Conservation (phyloP, 306 rosid species). For the Prosopis cineraria region DNA sequence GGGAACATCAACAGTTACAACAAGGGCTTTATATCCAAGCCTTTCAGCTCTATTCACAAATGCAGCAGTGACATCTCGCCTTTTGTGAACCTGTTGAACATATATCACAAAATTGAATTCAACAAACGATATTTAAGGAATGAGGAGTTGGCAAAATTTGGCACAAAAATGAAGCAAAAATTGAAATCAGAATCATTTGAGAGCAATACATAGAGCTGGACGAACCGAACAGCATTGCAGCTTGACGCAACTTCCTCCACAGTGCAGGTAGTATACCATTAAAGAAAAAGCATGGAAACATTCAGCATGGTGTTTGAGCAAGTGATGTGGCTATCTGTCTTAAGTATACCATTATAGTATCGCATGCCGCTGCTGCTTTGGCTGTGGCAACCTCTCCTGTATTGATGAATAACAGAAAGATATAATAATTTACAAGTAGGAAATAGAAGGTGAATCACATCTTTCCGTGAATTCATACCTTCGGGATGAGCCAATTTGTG, state of each 20-base stretch:
- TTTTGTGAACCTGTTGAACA: constrained; percentile 56
- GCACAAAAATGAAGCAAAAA: background rate
- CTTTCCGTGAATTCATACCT: constrained; percentile 38
- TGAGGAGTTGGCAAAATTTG: background rate
- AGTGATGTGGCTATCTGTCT: background rate
- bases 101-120: background rate
- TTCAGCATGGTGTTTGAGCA: constrained; percentile 3
- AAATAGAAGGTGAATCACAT: constrained; percentile 7
- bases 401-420: constrained; percentile 1
- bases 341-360: constrained; percentile 66
- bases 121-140: background rate
- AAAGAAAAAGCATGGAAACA: constrained; percentile 23
- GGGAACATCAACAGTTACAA: constrained; percentile 63
- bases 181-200: background rate
- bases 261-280: constrained; percentile 49
- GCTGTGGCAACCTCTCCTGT: constrained; percentile 80
- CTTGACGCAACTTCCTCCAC: constrained; percentile 75
- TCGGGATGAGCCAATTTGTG: constrained; percentile 67
- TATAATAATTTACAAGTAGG: background rate
- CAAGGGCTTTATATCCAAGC: constrained; percentile 63
- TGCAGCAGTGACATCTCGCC: constrained; percentile 51
- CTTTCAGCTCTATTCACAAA: constrained; percentile 62
- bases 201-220: constrained; percentile 64
- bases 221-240: constrained; percentile 74
- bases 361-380: constrained; percentile 65